A percentile compares a stretch with the other conserved stretches of the same genome.
phyloP scores from a whole-genome alignment of 129 eudicot genomes.

The Oenanthe sinensis region DNA sequence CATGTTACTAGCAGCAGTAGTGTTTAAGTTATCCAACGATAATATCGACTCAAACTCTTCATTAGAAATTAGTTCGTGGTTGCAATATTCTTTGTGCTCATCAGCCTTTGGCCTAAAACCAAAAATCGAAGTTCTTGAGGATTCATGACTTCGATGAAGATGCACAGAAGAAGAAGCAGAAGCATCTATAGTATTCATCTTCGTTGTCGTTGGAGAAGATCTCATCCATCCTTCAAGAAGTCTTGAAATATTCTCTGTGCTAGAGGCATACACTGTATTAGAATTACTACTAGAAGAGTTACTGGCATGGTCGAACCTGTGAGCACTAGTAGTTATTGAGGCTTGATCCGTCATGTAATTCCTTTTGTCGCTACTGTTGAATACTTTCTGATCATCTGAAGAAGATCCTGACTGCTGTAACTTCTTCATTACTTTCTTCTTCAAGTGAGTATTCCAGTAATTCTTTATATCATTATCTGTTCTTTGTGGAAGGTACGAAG shows the following conservation, averaged over 20 bases:
- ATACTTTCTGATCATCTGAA: constrained; percentile 11
- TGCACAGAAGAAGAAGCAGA: constrained; percentile 1
- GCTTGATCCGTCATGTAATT: background rate
- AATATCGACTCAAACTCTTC: constrained; percentile 47
- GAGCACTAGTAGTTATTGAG: background rate
- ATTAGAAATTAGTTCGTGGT: constrained; percentile 3
- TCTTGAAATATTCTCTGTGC: constrained; percentile 69
- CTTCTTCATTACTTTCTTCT: constrained; percentile 52
- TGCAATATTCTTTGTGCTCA: background rate
- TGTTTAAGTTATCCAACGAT: constrained; percentile 30
- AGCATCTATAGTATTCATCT: background rate
- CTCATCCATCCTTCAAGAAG: constrained; percentile 72
- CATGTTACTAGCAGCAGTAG: constrained; percentile 1
- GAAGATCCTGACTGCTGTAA: constrained; percentile 20
- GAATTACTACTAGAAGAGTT: constrained; percentile 13
- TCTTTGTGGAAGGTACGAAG: constrained; percentile 79
- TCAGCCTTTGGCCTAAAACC: background rate
- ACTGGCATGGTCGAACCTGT: background rate
- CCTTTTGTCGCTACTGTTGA: background rate
- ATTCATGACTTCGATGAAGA: background rate
- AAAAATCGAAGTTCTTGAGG: background rate
- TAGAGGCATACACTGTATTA: constrained; percentile 43
- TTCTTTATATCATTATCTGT: constrained; percentile 81
- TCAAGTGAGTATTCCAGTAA: constrained; percentile 84
- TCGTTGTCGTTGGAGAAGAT: constrained; percentile 27